phyloP scores from a whole-genome alignment of 148 eudicot genomes.

The Arbutus unedo region DNA sequence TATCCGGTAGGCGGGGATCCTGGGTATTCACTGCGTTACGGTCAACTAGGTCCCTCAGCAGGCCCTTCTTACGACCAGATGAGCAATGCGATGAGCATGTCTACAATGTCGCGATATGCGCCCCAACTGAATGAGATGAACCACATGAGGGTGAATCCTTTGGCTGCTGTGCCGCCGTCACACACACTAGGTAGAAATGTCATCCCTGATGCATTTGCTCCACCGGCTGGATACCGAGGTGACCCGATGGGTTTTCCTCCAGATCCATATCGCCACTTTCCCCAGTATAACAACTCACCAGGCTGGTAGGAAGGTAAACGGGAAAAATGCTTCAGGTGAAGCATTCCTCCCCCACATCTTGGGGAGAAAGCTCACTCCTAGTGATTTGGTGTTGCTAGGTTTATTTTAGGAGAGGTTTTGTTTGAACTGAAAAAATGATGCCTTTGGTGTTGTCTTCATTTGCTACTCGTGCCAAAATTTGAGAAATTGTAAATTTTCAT shows the following conservation, averaged over 20 bases:
- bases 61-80: conserved; percentile 7
- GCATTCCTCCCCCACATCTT: too few species aligned
- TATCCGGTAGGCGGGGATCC: conserved; percentile 16
- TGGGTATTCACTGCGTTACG: conserved; percentile 15
- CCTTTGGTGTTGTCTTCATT: not conserved
- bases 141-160: conserved; percentile 18
- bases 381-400: not conserved
- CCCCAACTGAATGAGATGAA: conserved; percentile 33
- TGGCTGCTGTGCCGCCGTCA: conserved; percentile 9
- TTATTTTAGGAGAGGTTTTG: not conserved
- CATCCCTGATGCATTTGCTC: conserved; percentile 19
- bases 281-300: conserved; percentile 18
- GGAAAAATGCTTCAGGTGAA: too few species aligned
- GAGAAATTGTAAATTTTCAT: not conserved
- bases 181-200: conserved; percentile 10
- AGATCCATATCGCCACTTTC: conserved; percentile 14
- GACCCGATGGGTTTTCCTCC: conserved; percentile 30
- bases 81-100: conserved; percentile 28
- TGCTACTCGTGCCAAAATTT: not conserved
- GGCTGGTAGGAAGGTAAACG: conserved; percentile 28
- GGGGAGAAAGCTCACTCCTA: too few species aligned
- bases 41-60: conserved; percentile 11
- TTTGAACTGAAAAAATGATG: not conserved
- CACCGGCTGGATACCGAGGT: conserved; percentile 16
- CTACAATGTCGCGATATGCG: conserved; percentile 39